Evolutionary conservation across 371 early-diverging fungal species (phyloP), one percentile per base, ranked within the genome.

Genomic region (Fennellomyces sp.): DNA sequence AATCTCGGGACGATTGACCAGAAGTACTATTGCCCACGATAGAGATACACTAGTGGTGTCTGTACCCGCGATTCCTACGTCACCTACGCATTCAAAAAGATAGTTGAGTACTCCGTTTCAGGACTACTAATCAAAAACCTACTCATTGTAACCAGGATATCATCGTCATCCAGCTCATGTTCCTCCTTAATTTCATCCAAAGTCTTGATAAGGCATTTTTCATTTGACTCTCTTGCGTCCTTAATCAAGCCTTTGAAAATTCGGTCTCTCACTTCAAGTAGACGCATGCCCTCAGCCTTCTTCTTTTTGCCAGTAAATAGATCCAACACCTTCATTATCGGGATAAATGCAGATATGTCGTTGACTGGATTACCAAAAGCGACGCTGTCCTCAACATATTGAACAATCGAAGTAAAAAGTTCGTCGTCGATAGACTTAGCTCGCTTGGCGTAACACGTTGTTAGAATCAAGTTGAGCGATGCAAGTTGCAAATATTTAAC

Each of bases 91-190:
- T n/a, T n/a, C n/a, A n/a, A n/a, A n/a, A n/a, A n/a, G n/a, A n/a
- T n/a, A n/a, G n/a, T n/a, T n/a, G n/a, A n/a, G n/a, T n/a, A n/a
- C n/a, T n/a, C n/a, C n/a, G n/a, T n/a, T n/a, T n/a, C n/a, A n/a
- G n/a, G n/a, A n/a, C n/a, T n/a, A n/a, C n/a, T n/a, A n/a, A n/a
- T n/a, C n/a, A n/a, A n/a, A n/a, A n/a, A n/a, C n/a, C n/a, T n/a
- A 60, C 65, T 54, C 28, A 39, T 29, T 1, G 39, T 51, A 11
- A 65, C 66, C 51, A 60, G 2, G 2, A 65, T 41, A 45, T 65
- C 66, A 42, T 50, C 33, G n/a, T 60, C 52, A 49, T 65, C 66
- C 45, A 65, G 15, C 10, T 38, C 66, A 57, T 56, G 48, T 23
- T 61, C 61, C 17, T 28, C 33, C 39, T 55, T 64, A 7, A 53